Evolutionary conservation across 169 alveolate genomes (phyloP), one percentile per base, ranked within the genome.

Genomic region (Eimeria zaria): DNA sequence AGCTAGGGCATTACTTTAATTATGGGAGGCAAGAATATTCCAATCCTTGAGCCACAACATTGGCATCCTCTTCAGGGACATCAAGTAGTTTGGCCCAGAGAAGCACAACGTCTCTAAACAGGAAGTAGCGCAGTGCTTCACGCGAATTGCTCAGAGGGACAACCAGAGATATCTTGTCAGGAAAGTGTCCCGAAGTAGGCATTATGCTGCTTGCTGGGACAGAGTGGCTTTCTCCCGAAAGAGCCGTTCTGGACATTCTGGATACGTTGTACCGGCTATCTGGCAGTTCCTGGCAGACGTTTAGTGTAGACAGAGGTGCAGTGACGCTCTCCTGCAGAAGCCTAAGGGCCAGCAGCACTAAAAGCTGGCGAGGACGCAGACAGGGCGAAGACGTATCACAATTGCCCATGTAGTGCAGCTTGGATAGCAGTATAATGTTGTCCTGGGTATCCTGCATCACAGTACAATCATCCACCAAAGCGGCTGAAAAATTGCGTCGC

Each of bases 301-400:
- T 83, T 11, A 14, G 20, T n/a, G 67, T 36, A 78, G 80, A 41
- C 27, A 30, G 71, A 85, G 93, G 93, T 22, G 93, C 76, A 0
- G 51, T 36, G 69, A 85, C 51, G n/a, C 93, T 85, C 81, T 85
- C 93, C 62, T 85, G 93, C 62, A 62, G 46, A 85, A 85, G 93
- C 60, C 93, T 33, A 39, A 85, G 93, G 60, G 93, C 80, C 41
- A 85, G 81, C 81, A 85, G 41, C 39, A 85, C 81, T 71, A 85
- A 71, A 44, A 85, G 64, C 58, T 60, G 93, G 60, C 93, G 93
- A 18, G 58, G 58, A 6, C 93, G 93, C 55, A 62, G 41, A 85
- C 55, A n/a, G 46, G 93, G 48, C 24, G 93, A 39, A 36, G 62
- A 44, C 30, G 62, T 22, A 7, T 85, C 81, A 48, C 81, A 16